Base-by-base conservation (phyloP, 1,284 basidiomycete genomes). In the Anthracocystis panici-leucophaei region DNA sequence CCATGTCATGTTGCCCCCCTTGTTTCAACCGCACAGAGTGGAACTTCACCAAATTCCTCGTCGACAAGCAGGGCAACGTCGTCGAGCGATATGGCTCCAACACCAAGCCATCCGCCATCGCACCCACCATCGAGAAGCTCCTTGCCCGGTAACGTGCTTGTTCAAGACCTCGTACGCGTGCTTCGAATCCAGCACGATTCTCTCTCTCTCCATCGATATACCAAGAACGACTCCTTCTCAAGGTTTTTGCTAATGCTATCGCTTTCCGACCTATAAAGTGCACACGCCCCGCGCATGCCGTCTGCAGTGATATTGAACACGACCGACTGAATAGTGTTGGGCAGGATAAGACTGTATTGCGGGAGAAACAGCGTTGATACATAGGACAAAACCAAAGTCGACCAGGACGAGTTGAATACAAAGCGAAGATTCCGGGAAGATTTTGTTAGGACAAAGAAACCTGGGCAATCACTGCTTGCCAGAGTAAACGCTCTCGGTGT, bases 21-120 rank as follows among this genome's bases (percentile, higher is more conserved):
- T 25, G 40, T 16, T 50, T 23, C 29, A 20, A 27, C 16, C 29
- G 7, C 7, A 21, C 61, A 77, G 75, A 93, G 75, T 86, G 86
- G 85, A 86, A 86, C 84, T 86, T 81, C 83, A 87, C 87, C 79
- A 87, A 76, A 75, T 88, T 88, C 84, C 82, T 88, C 31, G 79
- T 88, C 63, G 79, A 84, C 73, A 86, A 86, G 75, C 71, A 87
- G 44, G 92, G 92, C 56, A 90, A 90, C 9, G 92, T 93, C 40
- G 89, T 92, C 23, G 87, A 91, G 78, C 90, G 93, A 65, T 93
- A 91, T 91, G 90, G 91, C 9, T 91, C 91, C 35, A 92, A 90
- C n/a, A 92, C 92, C 2, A 89, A 90, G 12, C 92, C 93, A 12
- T 87, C 89, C 29, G 86, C 88, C 18, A 90, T 94, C 70, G 91